A percentile compares a stretch with the other conserved stretches of the same genome.
Evolutionary conservation across 116 monocot genomes (phyloP).

Genomic region (Iris pallida): DNA sequence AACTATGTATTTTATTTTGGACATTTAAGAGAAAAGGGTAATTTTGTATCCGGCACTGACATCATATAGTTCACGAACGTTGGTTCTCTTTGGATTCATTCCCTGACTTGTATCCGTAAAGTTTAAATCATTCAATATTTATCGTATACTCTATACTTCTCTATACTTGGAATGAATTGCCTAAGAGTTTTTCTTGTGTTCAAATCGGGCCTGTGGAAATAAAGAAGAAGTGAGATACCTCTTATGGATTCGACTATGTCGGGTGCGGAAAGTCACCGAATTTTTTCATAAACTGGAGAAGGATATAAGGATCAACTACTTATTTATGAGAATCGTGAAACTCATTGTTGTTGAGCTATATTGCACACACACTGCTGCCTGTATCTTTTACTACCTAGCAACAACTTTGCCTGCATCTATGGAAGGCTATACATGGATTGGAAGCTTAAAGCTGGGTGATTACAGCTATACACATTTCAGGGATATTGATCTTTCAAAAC

Average conservation of each 20-base stretch:
- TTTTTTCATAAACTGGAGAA: conserved; percentile 67
- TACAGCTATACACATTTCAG: conserved; percentile 67
- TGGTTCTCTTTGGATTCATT: too few species aligned
- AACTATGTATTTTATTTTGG: too few species aligned
- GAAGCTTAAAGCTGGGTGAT: conserved; percentile 74
- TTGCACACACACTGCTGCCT: conserved; percentile 89
- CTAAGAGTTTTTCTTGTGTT: not conserved
- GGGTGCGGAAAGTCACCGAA: conserved; percentile 44
- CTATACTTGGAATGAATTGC: too few species aligned
- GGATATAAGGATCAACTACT: conserved; percentile 80
- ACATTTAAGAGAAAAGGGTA: too few species aligned
- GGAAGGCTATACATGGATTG: conserved; percentile 92
- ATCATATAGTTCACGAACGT: too few species aligned
- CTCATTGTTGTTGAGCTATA: conserved; percentile 89
- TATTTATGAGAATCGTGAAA: conserved; percentile 85
- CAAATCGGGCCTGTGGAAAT: conserved; percentile 46
- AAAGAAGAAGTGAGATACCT: conserved; percentile 89
- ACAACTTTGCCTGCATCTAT: conserved; percentile 69
- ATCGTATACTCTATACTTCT: too few species aligned
- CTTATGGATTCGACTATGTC: conserved; percentile 73
- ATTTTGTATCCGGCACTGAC: too few species aligned
- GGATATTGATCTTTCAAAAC: conserved; percentile 58
- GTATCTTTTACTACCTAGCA: conserved; percentile 86
- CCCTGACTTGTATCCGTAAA: too few species aligned
- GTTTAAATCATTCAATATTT: too few species aligned